phyloP scores from a whole-genome alignment of 2,329 filamentous ascomycete species.

The Epichloe festucae region DNA sequence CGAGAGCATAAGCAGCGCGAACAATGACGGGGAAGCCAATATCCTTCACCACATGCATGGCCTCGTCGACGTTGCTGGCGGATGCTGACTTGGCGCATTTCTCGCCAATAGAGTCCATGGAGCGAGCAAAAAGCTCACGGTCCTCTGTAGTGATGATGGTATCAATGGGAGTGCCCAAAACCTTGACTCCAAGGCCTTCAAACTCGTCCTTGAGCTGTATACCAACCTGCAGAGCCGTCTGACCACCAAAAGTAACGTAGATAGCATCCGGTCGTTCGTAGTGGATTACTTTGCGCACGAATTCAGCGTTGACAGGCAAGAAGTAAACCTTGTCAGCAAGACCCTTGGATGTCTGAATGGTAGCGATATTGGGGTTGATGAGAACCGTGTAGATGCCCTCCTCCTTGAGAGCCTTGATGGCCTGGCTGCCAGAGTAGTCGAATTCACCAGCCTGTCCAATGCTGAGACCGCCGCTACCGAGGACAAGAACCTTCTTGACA shows the following conservation, averaged over 20 bases:
- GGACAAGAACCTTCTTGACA: slow-evolving; percentile 87
- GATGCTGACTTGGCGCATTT: slow-evolving; percentile 97
- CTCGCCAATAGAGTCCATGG: slow-evolving; percentile 96
- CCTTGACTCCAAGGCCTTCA: slow-evolving; percentile 78
- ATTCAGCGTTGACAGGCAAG: slow-evolving; percentile 89
- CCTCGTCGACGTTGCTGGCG: slow-evolving; percentile 77
- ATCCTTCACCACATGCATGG: slow-evolving; percentile 71
- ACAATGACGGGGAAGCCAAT: slow-evolving; percentile 98
- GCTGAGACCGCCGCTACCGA: slow-evolving; percentile 88
- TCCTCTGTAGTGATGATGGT: slow-evolving; percentile 99
- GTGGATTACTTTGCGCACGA: slow-evolving; percentile 93
- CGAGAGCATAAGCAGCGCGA: slow-evolving; percentile 87
- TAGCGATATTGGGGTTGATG: slow-evolving; percentile 98
- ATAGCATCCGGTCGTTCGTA: slow-evolving; percentile 93
- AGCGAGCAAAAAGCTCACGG: slow-evolving; percentile 89
- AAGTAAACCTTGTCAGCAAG: slow-evolving; percentile 98
- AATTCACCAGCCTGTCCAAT: slow-evolving; percentile 98
- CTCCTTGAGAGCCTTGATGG: slow-evolving; percentile 95
- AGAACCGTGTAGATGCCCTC: slow-evolving; percentile 96
- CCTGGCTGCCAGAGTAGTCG: slow-evolving; percentile 95
- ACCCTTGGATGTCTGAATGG: slow-evolving; percentile 96
- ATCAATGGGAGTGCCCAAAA: slow-evolving; percentile 90
- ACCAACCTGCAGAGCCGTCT: slow-evolving; percentile 92
- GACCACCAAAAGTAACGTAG: slow-evolving; percentile 94
- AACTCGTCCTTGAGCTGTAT: slow-evolving; percentile 98